Base-by-base conservation (phyloP, 805 yeast genomes). In the Lipomyces yamanashiensis region DNA sequence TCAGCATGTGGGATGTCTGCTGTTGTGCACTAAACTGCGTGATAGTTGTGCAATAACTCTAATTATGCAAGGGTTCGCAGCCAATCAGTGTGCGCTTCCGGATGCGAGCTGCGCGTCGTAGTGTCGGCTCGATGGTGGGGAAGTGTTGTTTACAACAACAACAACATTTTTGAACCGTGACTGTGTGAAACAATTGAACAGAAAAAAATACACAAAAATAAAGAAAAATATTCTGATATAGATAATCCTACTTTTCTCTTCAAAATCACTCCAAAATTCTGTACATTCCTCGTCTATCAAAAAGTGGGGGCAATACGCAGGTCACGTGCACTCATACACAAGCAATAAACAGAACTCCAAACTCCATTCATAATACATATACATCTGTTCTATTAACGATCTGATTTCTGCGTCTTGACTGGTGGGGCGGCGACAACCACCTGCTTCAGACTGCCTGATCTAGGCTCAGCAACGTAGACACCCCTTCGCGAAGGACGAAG, bases 401-500 rank as follows among this genome's bases (percentile, higher is more conserved):
- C 57, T 12, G 48, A 23, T 40, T 55, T 55, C 21, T 44, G 48
- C 54, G 34, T 21, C 50, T 56, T 57, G 6, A 39, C 50, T 4
- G 62, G 55, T 7, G 44, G 39, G 15, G 45, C 28, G 7, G 66
- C 57, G 49, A 64, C 58, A 12, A 64, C 58, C n/a, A 64, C 54
- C 55, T 64, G 68, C 58, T 61, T 64, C 51, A 64, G 40, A 40
- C 19, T 40, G 17, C 49, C 59, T 7, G 58, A 43, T 7, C 48
- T 50, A 13, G 44, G 37, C 21, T 64, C 66, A 1, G 66, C 66
- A 17, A 64, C 62, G 40, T 65, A 65, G 10, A 65, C 60, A 10
- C 68, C 68, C 12, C 62, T 49, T 34, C 68, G 19, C 5, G 67
- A 63, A 33, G 68, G 68, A 23, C 68, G 48, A 13, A 65, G 52